A percentile compares a stretch with the other conserved stretches of the same genome.
phyloP scores from a whole-genome alignment of 192 early-diverging fungal genomes.

The Backusella tarrabulga region DNA sequence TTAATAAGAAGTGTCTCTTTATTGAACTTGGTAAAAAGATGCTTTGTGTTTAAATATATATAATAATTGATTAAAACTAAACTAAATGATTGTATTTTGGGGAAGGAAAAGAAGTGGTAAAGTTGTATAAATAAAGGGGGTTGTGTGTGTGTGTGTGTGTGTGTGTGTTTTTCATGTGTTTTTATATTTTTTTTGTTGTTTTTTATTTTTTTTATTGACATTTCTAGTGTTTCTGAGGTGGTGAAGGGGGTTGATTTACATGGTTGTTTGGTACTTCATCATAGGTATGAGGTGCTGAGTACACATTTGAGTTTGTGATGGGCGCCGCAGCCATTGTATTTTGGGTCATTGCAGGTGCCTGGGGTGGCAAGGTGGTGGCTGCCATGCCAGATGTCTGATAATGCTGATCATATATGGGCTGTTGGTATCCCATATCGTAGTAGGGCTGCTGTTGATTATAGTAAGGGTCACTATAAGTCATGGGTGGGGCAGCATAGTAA shows the following conservation, averaged over 20 bases:
- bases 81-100: neutral
- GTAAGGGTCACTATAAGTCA: neutral
- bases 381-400: neutral
- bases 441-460: neutral
- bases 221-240: neutral
- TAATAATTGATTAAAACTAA: neutral
- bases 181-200: neutral
- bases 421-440: neutral
- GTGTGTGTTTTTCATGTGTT: neutral
- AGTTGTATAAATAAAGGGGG: neutral
- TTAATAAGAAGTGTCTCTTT: neutral
- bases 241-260: neutral
- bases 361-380: neutral
- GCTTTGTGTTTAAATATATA: neutral
- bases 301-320: neutral
- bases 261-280: neutral
- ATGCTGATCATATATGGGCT: neutral
- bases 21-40: neutral
- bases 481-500: slow-evolving; percentile 3
- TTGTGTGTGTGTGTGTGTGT: neutral
- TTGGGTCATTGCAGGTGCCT: neutral
- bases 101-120: neutral
- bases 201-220: neutral
- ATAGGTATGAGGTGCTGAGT: slow-evolving; percentile 2
- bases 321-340: neutral